Evolutionary conservation across 75 land plant species (phyloP), one percentile per base, ranked within the genome.

Genomic region (Pseudotsuga menziesii): DNA sequence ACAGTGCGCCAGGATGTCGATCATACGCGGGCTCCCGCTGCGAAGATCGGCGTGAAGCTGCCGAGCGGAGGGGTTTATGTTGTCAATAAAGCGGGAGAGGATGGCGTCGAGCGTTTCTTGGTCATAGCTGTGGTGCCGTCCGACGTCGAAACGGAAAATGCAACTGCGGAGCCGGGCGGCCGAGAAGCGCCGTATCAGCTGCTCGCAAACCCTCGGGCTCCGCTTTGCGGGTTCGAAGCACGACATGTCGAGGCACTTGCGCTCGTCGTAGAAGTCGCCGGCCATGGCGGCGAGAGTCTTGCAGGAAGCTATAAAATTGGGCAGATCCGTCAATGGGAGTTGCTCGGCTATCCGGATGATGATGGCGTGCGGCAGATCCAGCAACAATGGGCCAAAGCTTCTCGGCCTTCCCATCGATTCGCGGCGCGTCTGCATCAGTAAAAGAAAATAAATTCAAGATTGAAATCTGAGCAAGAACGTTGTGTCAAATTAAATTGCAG

Each of bases 1-100:
- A 54, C 78, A 63, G 78, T 77, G 72, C 13, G 72, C 78, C 23
- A 77, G 64, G 7, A 77, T 26, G 9, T 77, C 71, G 2, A 77
- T 2, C 22, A 26, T 39, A 1, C 71, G 71, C 9, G 78, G 72
- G 4, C 3, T 67, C 11, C 48, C 71, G 39, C n/a, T 5, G 9
- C 20, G 19, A 12, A 67, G 71, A 41, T 67, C 71, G 6, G 19
- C 35, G 22, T 36, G 48, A 22, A 67, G 16, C 6, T 20, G 71
- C 2, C 44, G 2, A 6, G 0, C 19, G 3, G n/a, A 67, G 1
- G 71, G 71, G 5, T 39, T 36, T 0, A 67, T 11, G 52, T 77
- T 77, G 48, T 48, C 78, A 6, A 77, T 15, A 41, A 62, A 77
- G 15, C 78, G 71, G 8, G 14, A 71, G 0, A 63, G 29, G 14